Conservation (phyloP, 2,329 filamentous ascomycete species). For the Phoma sp. region DNA sequence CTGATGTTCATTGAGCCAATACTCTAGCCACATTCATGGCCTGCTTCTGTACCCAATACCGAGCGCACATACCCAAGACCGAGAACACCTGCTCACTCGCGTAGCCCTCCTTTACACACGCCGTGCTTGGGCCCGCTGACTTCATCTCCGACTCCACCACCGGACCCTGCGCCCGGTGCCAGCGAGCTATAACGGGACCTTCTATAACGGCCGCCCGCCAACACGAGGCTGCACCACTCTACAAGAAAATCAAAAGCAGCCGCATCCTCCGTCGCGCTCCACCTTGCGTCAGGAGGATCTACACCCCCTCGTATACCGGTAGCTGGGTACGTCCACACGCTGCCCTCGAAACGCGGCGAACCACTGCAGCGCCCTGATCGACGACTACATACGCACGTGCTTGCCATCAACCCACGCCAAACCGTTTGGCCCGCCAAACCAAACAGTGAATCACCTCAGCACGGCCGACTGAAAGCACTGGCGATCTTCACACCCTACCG, state of each 20-base stretch:
- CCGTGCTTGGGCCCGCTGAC: neutral
- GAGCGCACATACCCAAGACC: neutral
- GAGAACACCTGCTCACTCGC: neutral
- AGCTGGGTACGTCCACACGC: neutral
- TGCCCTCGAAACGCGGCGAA: slow-evolving; percentile 10
- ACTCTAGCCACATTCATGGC: neutral
- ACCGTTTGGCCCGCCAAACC: slow-evolving; percentile 1
- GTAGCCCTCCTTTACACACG: neutral
- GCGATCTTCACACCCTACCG: neutral
- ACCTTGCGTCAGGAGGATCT: slow-evolving; percentile 3
- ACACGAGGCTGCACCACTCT: slow-evolving; percentile 1
- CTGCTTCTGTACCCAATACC: slow-evolving; percentile 14
- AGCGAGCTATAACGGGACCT: neutral
- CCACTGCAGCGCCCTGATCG: slow-evolving; percentile 8
- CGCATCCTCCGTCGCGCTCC: neutral
- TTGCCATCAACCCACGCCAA: slow-evolving; percentile 8
- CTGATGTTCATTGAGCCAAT: slow-evolving; percentile 19
- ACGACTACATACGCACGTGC: slow-evolving; percentile 6
- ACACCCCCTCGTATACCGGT: neutral
- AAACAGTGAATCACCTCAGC: neutral
- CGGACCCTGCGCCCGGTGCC: neutral
- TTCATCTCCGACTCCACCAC: neutral
- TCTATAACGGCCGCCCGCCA: no score
- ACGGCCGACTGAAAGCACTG: neutral
- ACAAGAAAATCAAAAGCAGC: neutral